Evolutionary conservation across 1,139 yeast species (phyloP).

Genomic region (Pichia sp.): DNA sequence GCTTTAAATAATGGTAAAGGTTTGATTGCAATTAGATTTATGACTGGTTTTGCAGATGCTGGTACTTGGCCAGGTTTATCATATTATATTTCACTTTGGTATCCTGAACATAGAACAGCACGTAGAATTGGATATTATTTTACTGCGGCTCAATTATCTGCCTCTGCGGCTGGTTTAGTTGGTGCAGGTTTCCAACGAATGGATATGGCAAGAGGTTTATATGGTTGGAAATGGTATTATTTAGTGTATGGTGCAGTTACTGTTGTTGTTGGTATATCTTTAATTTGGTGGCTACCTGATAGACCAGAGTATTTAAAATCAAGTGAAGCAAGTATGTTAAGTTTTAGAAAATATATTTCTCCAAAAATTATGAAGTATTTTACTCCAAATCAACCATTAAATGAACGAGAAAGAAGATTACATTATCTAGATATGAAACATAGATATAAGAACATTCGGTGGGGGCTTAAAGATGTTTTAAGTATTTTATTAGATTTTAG

Average conservation of each 20-base stretch:
- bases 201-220: constrained; percentile 61
- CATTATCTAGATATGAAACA: constrained; percentile 61
- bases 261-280: constrained; percentile 54
- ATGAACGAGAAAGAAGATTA: constrained; percentile 43
- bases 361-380: constrained; percentile 17
- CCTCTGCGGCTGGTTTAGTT: constrained; percentile 79
- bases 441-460: constrained; percentile 39
- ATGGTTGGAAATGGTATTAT: constrained; percentile 90
- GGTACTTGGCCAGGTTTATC: constrained; percentile 96
- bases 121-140: constrained; percentile 81
- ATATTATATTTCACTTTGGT: constrained; percentile 78
- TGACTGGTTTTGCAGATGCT: constrained; percentile 78
- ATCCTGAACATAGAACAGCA: constrained; percentile 73
- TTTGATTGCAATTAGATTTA: constrained; percentile 62
- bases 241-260: constrained; percentile 71
- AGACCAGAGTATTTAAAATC: constrained; percentile 36
- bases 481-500: constrained; percentile 56
- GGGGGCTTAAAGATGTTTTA: constrained; percentile 59
- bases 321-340: constrained; percentile 6
- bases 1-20: constrained; percentile 52
- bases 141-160: constrained; percentile 85
- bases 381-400: constrained; percentile 45
- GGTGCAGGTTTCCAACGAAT: constrained; percentile 83
- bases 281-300: constrained; percentile 85
- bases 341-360: constrained; percentile 20